These are phyloP conservation scores for Meyerozyma carpophila DNA, from an alignment of 1,139 yeast genomes.

Conservation along the genomic window DNA sequence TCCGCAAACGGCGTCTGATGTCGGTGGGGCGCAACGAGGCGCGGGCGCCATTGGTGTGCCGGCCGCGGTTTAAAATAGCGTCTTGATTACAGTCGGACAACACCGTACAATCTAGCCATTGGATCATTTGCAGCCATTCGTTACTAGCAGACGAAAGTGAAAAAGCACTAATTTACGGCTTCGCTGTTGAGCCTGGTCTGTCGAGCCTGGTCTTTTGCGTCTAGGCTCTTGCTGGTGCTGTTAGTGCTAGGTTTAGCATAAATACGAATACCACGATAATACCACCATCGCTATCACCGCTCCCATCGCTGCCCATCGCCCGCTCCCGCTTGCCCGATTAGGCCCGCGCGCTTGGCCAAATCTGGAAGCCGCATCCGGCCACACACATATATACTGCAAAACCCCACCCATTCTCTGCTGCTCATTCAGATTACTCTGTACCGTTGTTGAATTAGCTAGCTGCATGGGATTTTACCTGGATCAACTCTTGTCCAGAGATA, in stretches of 20 bases:
- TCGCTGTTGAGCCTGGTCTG: no score
- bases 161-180: no score
- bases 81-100: not conserved
- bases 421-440: not conserved
- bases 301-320: no score
- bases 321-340: not conserved
- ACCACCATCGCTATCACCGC: no score
- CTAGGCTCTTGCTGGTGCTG: no score
- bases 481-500: constrained; percentile 1
- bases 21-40: constrained; percentile 12
- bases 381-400: not conserved
- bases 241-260: no score
- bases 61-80: constrained; percentile 4
- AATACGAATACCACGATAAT: no score
- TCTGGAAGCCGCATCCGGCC: not conserved
- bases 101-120: no score
- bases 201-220: no score
- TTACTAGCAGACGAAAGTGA: no score
- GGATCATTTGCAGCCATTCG: not conserved
- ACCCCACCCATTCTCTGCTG: not conserved
- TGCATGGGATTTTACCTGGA: constrained; percentile 2
- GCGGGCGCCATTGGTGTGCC: constrained; percentile 8
- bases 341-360: not conserved
- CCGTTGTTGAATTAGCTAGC: not conserved
- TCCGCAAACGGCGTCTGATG: constrained; percentile 8